These are phyloP conservation scores for Calocybe indica DNA, from an alignment of 768 basidiomycete genomes.

Conservation along the genomic window DNA sequence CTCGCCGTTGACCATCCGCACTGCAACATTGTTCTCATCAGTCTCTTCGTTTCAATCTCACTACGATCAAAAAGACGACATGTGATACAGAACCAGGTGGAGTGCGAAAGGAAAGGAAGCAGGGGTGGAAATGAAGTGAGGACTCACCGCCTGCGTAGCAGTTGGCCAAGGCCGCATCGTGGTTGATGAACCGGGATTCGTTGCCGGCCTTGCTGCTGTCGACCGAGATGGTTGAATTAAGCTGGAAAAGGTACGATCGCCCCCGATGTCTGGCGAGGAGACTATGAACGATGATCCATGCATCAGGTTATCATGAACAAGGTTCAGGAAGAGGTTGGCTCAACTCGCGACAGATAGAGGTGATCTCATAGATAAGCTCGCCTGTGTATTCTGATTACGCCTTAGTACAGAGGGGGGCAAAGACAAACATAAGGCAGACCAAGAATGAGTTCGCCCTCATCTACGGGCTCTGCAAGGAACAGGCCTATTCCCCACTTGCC, in stretches of 20 bases:
- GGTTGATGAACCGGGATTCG: constrained; percentile 65
- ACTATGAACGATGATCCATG: constrained; percentile 19
- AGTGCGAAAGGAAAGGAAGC: too few relatives aligned
- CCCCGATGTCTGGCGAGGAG: constrained; percentile 38
- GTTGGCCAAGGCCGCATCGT: constrained; percentile 35
- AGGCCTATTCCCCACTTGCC: constrained; percentile 50
- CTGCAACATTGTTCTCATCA: constrained; percentile 20
- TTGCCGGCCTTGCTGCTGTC: constrained; percentile 58
- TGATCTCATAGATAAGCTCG: constrained; percentile 48
- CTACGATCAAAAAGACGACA: neutral
- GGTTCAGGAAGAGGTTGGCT: constrained; percentile 12
- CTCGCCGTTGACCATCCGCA: constrained; percentile 57
- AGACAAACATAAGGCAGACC: constrained; percentile 22
- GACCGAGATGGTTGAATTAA: constrained; percentile 41
- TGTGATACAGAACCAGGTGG: neutral
- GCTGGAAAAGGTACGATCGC: constrained; percentile 57
- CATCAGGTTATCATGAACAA: neutral
- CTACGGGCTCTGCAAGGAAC: constrained; percentile 39
- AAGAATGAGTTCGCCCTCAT: constrained; percentile 40
- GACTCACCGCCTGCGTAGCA: constrained; percentile 39
- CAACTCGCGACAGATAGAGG: constrained; percentile 46
- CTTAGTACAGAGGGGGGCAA: neutral
- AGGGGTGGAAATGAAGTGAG: neutral
- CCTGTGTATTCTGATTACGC: constrained; percentile 55
- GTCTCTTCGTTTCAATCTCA: neutral